phyloP scores from a whole-genome alignment of 495 filamentous ascomycete species.

The Amorphotheca resinae region DNA sequence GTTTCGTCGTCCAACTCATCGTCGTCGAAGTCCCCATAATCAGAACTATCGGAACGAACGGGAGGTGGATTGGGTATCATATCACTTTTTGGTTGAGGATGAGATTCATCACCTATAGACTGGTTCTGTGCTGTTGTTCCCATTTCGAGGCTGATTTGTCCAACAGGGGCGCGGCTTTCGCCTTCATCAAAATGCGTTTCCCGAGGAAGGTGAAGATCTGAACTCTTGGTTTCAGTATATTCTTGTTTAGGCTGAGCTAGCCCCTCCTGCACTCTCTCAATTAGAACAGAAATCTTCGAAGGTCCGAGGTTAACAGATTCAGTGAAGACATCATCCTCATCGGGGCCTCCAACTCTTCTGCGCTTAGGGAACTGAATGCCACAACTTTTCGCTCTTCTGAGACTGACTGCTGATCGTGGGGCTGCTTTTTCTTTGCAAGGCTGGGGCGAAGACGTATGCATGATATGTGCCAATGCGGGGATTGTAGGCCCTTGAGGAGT shows the following conservation, averaged over 20 bases:
- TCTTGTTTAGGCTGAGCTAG: constrained; percentile 25
- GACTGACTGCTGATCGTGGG: constrained; percentile 34
- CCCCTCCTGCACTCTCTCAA: constrained; percentile 57
- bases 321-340: constrained; percentile 23
- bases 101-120: neutral
- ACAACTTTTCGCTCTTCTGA: constrained; percentile 59
- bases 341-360: constrained; percentile 29
- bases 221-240: neutral
- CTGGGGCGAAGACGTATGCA: constrained; percentile 59
- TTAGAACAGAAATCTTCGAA: constrained; percentile 44
- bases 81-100: neutral
- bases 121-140: neutral
- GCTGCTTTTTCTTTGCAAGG: constrained; percentile 31
- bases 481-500: constrained; percentile 26
- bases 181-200: neutral
- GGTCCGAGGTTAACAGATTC: constrained; percentile 20
- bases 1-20: constrained; percentile 42
- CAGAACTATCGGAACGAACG: constrained; percentile 29
- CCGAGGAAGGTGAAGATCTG: neutral
- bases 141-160: neutral
- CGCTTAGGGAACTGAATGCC: constrained; percentile 57
- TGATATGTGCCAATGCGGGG: constrained; percentile 46
- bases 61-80: constrained; percentile 1
- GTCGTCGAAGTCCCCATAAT: constrained; percentile 43
- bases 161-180: neutral